Evolutionary conservation across 257 asterid species (phyloP).

Genomic region (Nemophila menziesii): DNA sequence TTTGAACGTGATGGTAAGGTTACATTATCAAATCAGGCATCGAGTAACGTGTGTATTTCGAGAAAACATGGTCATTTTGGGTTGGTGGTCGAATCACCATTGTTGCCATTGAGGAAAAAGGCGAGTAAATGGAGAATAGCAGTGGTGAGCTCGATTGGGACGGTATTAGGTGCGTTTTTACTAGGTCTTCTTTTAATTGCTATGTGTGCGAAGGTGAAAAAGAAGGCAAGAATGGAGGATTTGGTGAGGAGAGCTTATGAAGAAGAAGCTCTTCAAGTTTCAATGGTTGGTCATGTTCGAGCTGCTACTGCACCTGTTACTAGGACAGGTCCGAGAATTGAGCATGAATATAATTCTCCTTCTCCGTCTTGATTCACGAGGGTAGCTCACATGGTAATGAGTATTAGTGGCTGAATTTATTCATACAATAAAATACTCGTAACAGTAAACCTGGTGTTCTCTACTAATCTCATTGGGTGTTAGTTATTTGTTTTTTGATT

Average conservation of each 20-base stretch:
- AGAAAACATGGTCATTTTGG: conserved; percentile 52
- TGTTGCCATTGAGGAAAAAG: conserved; percentile 49
- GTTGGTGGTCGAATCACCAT: conserved; percentile 50
- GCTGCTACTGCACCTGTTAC: conserved; percentile 58
- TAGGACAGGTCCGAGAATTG: conserved; percentile 56
- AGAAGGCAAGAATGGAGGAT: conserved; percentile 80
- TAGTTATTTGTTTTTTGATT: no score
- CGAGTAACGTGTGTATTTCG: conserved; percentile 39
- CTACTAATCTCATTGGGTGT: no score
- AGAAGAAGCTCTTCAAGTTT: conserved; percentile 86
- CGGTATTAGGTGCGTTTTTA: conserved; percentile 53
- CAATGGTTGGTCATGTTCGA: conserved; percentile 96
- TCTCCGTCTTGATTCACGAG: conserved; percentile 11
- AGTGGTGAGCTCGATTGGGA: conserved; percentile 57
- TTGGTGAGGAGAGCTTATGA: conserved; percentile 80
- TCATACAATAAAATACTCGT: conserved; percentile 3
- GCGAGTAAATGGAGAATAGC: conserved; percentile 49
- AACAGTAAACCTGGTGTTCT: no score
- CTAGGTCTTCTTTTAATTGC: conserved; percentile 56
- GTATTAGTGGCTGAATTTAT: no score
- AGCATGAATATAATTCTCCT: conserved; percentile 32
- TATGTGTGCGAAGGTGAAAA: conserved; percentile 55
- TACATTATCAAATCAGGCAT: conserved; percentile 22
- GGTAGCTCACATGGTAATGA: not conserved
- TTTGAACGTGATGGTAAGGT: conserved; percentile 57